Evolutionary conservation across 768 basidiomycete species (phyloP).

Genomic region (Pisolithus albus): DNA sequence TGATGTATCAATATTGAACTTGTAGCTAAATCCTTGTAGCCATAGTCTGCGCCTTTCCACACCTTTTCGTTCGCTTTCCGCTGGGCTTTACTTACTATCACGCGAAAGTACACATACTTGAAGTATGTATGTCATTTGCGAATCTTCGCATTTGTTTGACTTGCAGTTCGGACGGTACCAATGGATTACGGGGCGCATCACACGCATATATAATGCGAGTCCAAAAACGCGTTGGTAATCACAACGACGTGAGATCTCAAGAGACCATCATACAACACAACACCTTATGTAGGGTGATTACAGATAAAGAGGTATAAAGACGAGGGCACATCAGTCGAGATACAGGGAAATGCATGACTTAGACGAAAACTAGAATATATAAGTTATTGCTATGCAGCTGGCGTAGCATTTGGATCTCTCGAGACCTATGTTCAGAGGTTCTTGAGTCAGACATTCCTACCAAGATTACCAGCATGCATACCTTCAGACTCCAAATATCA

Average conservation of each 20-base stretch:
- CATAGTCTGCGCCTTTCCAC: too few species aligned
- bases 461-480: slow-evolving; percentile 36
- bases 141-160: too few species aligned
- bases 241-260: neutral
- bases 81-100: too few species aligned
- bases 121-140: too few species aligned
- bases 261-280: neutral
- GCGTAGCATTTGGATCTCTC: slow-evolving; percentile 35
- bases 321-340: neutral
- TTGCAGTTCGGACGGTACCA: too few species aligned
- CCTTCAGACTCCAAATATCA: slow-evolving; percentile 72
- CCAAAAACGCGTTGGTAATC: too few species aligned
- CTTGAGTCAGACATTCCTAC: neutral
- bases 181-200: too few species aligned
- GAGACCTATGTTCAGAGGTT: slow-evolving; percentile 30
- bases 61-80: too few species aligned
- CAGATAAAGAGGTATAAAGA: slow-evolving; percentile 5
- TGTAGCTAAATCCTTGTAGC: too few species aligned
- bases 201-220: too few species aligned
- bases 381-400: slow-evolving; percentile 20
- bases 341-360: slow-evolving; percentile 7
- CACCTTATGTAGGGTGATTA: neutral
- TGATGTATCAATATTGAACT: too few species aligned
- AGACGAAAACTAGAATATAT: slow-evolving; percentile 9
- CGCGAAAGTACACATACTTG: too few species aligned